Percentiles rank a stretch among this genome's conserved stretches.
phyloP scores from a whole-genome alignment of 2,329 filamentous ascomycete genomes.

The Pleurostoma richardsiae region DNA sequence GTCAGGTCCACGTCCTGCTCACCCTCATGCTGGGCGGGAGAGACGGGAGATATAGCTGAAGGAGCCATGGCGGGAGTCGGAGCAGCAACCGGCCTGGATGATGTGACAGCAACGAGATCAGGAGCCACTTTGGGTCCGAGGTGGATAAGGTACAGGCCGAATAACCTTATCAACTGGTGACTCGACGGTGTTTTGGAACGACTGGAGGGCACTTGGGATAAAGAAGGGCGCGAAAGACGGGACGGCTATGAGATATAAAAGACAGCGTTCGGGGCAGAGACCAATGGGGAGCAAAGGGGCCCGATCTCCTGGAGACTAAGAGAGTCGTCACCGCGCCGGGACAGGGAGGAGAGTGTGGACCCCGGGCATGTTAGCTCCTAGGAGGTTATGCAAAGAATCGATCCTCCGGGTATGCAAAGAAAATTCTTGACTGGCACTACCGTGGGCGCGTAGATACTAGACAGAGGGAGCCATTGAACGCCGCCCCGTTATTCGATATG shows the following conservation, averaged over 20 bases:
- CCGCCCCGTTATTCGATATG: neutral
- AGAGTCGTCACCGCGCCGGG: neutral
- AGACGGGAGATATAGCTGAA: slow-evolving; percentile 15
- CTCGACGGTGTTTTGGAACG: neutral
- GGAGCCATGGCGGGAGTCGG: slow-evolving; percentile 16
- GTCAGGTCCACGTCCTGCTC: slow-evolving; percentile 47
- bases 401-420: neutral
- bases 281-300: slow-evolving; percentile 6
- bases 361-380: neutral
- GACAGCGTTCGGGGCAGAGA: slow-evolving; percentile 7
- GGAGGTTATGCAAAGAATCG: neutral
- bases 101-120: neutral
- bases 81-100: neutral
- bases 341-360: neutral
- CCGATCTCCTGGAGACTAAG: neutral
- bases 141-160: neutral
- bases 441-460: slow-evolving; percentile 1
- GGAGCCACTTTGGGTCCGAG: neutral
- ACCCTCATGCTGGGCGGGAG: slow-evolving; percentile 28
- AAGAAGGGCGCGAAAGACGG: neutral
- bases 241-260: slow-evolving; percentile 1
- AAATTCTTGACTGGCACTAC: neutral
- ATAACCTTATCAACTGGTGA: neutral
- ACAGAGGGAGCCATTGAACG: slow-evolving; percentile 9
- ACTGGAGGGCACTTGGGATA: neutral